Base-by-base conservation (phyloP, 352 stramenopile genomes). In the Pythium inflatum region DNA sequence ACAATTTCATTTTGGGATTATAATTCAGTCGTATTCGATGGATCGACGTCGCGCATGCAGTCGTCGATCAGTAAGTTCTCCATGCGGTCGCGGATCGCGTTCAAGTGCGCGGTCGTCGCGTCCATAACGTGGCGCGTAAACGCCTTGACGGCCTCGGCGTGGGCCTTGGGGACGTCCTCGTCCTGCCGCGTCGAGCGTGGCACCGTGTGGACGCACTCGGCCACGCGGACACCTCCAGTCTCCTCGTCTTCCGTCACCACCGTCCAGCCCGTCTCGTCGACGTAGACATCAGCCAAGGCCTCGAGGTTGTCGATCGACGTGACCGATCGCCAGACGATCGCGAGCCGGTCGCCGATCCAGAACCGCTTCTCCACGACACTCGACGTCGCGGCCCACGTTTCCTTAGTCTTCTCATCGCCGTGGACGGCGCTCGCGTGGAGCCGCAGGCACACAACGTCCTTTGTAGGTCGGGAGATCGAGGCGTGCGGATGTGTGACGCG, bases 61-160 rank as follows among this genome's bases (percentile, higher is more conserved):
- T 59, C 51, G 51, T 59, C 51, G 33, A 59, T 59, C n/a, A 59
- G 51, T 22, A 46, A 5, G 33, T 46, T 59, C 33, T 59, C 51
- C 51, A 46, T 31, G 50, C 30, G 50, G 30, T 58, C 50, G 20
- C 31, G 30, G n/a, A 59, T 33, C 12, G 51, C 51, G 25, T 30
- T 14, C 51, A 59, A 22, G 33, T 59, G 51, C 20, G 51, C 31
- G 8, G 20, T 45, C 31, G 51, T 59, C 20, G 51, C 51, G 20
- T 33, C 33, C 51, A 59, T 59, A 18, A 59, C 51, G 9, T 59
- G 51, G 20, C 51, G 51, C 51, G 51, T 59, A 33, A 59, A 59
- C 8, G 6, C 20, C 13, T 27, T 38, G 18, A 33, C 18, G 14
- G 27, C 11, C 30, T 20, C 8, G 5, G 20, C 24, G 13, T 33